Conservation (phyloP, 2,329 filamentous ascomycete genomes). For the Diplodia sapinea region DNA sequence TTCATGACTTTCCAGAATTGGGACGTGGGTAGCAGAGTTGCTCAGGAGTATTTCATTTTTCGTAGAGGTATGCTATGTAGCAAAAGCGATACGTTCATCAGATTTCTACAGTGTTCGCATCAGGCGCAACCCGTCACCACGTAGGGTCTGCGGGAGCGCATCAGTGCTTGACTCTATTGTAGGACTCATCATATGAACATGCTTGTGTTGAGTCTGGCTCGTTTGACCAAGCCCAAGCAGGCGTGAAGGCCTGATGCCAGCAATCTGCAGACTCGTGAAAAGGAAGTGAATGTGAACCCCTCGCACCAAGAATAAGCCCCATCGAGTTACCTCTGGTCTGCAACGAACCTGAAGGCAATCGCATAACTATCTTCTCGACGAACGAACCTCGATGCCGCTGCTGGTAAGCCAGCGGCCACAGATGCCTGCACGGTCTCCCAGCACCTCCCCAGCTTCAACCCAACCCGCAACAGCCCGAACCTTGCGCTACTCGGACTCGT, state of each 20-base stretch:
- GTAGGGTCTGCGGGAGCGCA: slow-evolving; percentile 55
- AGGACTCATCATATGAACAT: slow-evolving; percentile 85
- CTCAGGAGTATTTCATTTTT: slow-evolving; percentile 2
- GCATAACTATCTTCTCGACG: slow-evolving; percentile 99
- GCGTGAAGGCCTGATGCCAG: slow-evolving; percentile 39
- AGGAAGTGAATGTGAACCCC: slow-evolving; percentile 62
- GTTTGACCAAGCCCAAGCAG: slow-evolving; percentile 68
- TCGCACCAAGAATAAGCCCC: slow-evolving; percentile 99
- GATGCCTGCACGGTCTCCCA: slow-evolving; percentile 36
- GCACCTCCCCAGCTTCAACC: slow-evolving; percentile 41
- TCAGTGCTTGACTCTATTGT: slow-evolving; percentile 99
- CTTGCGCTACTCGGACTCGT: slow-evolving; percentile 36
- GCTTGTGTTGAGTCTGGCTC: slow-evolving; percentile 62
- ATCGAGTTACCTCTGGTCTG: slow-evolving; percentile 86
- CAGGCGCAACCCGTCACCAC: slow-evolving; percentile 46
- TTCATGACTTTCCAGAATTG: neutral
- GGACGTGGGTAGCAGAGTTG: neutral
- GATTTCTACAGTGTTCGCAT: slow-evolving; percentile 46
- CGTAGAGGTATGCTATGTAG: slow-evolving; percentile 4
- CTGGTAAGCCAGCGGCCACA: slow-evolving; percentile 34
- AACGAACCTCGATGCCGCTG: slow-evolving; percentile 63
- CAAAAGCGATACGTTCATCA: slow-evolving; percentile 46
- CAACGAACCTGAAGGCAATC: slow-evolving; percentile 72
- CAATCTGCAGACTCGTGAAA: slow-evolving; percentile 54
- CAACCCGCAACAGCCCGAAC: slow-evolving; percentile 27